Base-by-base conservation (phyloP, 2,329 filamentous ascomycete genomes). In the Aaosphaeria pasadenensis region DNA sequence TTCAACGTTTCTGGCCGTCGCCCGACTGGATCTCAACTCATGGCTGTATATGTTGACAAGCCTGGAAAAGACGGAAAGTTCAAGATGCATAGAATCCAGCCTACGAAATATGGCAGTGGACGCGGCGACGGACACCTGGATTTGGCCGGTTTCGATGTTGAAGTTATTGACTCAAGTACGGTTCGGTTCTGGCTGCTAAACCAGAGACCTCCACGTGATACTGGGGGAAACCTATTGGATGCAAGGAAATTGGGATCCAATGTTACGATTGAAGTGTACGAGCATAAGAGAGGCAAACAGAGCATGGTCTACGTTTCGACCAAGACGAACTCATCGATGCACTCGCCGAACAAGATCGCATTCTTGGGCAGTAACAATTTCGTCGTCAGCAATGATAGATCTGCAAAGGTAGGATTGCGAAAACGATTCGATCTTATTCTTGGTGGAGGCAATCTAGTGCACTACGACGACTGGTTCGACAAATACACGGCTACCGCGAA, bases 161-260 rank as follows among this genome's bases (percentile, higher is more conserved):
- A 54, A 40, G 40, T 44, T 5, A n/a, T 50, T 2, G 50, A 52
- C 17, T 11, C 13, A 11, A 45, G 39, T 1, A 51, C 46, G 3
- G 30, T 44, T 17, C 49, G 51, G 2, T 54, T 54, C 45, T 54
- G 52, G 52, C 39, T 54, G 11, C 17, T 54, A 4, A 54, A 54
- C 33, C 52, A 54, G 24, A 44, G 52, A 11, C 49, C 52, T 30
- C 47, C 45, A 11, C 47, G 48, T 30, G 46, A 49, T 30, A 6
- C 44, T 2, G 45, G 44, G 6, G 49, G 49, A 11, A 44, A 45
- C 5, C 6, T 47, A 5, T 39, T 50, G n/a, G 39, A 45, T 33
- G 42, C 46, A 9, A 45, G 24, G 6, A 43, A 43, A 41, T 28
- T 39, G 32, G 51, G 51, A 4, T 40, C 44, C 6, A 54, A 54